Evolutionary conservation across 1,139 yeast genomes (phyloP), one percentile per base, ranked within the genome.

Genomic region (Hemisphaericaspora lyxosophila): DNA sequence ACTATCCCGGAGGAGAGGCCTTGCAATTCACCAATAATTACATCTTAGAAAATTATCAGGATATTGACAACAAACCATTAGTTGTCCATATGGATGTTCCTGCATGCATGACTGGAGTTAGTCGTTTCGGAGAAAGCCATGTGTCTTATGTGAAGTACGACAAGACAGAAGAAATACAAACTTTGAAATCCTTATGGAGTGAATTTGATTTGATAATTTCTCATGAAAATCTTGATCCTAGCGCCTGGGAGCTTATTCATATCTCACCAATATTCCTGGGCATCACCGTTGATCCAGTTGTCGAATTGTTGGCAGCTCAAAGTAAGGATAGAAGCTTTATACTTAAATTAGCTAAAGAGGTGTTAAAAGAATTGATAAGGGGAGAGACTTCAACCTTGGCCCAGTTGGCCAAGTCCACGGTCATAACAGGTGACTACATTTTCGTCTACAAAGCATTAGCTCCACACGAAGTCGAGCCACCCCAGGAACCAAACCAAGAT

Each of bases 1-100:
- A 90, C 59, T 90, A 90, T 54, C 96, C 97, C 2, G 97, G 97
- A 7, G 97, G 96, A 0, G 72, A 64, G 4, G 95, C 96, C 0
- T 60, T 89, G 26, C 44, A 57, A 11, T 57, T 55, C 28, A 72
- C 85, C 42, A 85, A 87, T 51, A 48, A 65, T 5, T 60, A 66
- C 35, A 50, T 82, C 9, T 34, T 62, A 7, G 42, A 50, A 4
- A 38, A 47, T 24, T 36, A 46, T 26, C 36, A 50, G 6, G 30
- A 34, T 12, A 33, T 38, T 4, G 55, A 47, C 29, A 38, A 49
- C 5, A 30, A 36, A 14, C 35, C 38, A 5, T 55, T 65, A 4
- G 50, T 67, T 0, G 78, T 88, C 5, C 96, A 89, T 56, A 62
- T 88, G 64, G 95, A 86, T 51, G 82, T 82, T 2, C 80, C 86